Evolutionary conservation across 2,329 filamentous ascomycete species (phyloP), one percentile per base, ranked within the genome.

Genomic region (Pezicula carpinea): DNA sequence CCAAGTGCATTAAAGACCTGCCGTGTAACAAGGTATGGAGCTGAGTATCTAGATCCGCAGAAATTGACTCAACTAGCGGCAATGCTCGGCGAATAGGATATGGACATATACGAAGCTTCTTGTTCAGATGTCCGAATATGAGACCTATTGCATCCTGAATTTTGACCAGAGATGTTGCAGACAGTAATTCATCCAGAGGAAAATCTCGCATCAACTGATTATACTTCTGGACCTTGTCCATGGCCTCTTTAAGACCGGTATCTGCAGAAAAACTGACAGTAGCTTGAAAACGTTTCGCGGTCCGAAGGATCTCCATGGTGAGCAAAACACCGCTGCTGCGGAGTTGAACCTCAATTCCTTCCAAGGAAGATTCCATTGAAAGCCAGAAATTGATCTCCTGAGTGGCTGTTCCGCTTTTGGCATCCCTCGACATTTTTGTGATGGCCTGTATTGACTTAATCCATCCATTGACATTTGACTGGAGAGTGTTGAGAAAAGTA

Each of bases 341-440:
- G 47, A 99, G 77, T 66, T 97, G 92, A 34, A 77, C 80, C 65
- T 96, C 92, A 50, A 99, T 96, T 22, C 86, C 86, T 65, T 96
- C 91, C 53, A 99, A 70, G 4, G 91, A 89, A 14, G 85, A 87
- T 67, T 99, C 95, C 87, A 99, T 96, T 2, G 90, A 95, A 43
- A 99, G 69, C 93, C 93, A 99, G 64, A 99, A 99, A 67, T 96
- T 96, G 67, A 99, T 96, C 67, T 99, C 93, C 66, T 97, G 93
- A 47, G 89, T 92, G 26, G 93, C 93, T 18, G 90, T 95, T 26
- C 83, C 77, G 73, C 61, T 79, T 4, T 75, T 73, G 1, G 89
- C 83, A 59, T 99, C 93, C 61, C 90, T 83, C 34, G 89, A 89
- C 74, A 96, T 87, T 69, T 95, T 95, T 33, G 93, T 99, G 58